Evolutionary conservation across 805 yeast species (phyloP).

Genomic region (Pichia pseudocactophila): DNA sequence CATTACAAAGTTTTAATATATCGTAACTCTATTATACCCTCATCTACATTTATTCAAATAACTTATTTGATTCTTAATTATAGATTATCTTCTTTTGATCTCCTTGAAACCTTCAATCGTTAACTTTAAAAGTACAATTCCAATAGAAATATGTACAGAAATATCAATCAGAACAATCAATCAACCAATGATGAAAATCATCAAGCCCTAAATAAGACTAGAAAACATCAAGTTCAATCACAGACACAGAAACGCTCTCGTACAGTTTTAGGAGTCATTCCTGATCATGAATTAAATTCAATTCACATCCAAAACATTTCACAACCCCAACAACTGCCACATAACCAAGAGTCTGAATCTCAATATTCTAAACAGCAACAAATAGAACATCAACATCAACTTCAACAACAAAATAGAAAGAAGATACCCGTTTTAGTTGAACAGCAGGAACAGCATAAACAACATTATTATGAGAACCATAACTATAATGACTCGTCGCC

Average conservation of each 20-base stretch:
- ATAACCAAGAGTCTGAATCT: conserved; percentile 1
- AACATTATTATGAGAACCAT: neutral
- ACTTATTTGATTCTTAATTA: neutral
- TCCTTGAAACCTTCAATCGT: neutral
- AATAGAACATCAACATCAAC: neutral
- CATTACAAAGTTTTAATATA: neutral
- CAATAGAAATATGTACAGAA: neutral
- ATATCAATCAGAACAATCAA: neutral
- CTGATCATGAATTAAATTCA: conserved; percentile 21
- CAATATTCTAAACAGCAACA: conserved; percentile 4
- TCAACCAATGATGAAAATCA: neutral
- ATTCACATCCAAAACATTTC: conserved; percentile 2
- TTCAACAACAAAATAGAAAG: conserved; percentile 5
- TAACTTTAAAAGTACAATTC: neutral
- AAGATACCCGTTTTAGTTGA: conserved; percentile 16
- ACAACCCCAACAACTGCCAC: neutral
- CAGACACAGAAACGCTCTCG: conserved; percentile 12
- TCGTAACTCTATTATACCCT: neutral
- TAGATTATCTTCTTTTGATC: neutral
- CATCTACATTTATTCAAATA: neutral
- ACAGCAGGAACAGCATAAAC: no score
- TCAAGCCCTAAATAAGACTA: neutral
- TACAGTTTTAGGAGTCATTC: conserved; percentile 23
- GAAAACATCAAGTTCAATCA: conserved; percentile 1
- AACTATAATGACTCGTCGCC: neutral